These are phyloP conservation scores for Pseudozyma hubeiensis DNA, from an alignment of 1,284 basidiomycete species.

Conservation along the genomic window DNA sequence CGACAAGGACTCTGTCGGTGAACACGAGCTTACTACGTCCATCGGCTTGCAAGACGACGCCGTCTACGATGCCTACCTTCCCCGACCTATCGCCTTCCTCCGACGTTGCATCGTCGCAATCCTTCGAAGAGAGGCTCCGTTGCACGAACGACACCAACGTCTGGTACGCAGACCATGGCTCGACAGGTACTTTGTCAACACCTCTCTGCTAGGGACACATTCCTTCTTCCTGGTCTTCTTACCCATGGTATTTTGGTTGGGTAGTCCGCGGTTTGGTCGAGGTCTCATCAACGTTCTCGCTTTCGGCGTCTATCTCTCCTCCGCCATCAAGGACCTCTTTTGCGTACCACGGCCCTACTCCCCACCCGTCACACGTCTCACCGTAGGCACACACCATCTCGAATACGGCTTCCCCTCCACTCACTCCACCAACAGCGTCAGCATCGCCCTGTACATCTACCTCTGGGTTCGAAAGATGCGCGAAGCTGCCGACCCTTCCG, in stretches of 20 bases:
- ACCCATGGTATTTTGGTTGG: conserved; percentile 89
- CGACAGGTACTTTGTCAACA: conserved; percentile 90
- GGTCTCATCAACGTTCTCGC: conserved; percentile 75
- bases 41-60: conserved; percentile 54
- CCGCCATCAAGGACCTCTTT: conserved; percentile 86
- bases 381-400: conserved; percentile 70
- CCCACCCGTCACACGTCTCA: conserved; percentile 86
- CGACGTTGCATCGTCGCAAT: conserved; percentile 42
- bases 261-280: conserved; percentile 77
- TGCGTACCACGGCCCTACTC: conserved; percentile 91
- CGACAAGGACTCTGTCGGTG: conserved; percentile 26
- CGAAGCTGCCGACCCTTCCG: neutral
- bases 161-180: conserved; percentile 72
- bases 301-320: conserved; percentile 84
- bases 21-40: conserved; percentile 48
- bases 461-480: conserved; percentile 48
- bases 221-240: conserved; percentile 93
- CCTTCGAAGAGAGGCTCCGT: conserved; percentile 38
- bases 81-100: conserved; percentile 43
- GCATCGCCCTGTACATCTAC: conserved; percentile 75
- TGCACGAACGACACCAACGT: conserved; percentile 51
- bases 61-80: conserved; percentile 58
- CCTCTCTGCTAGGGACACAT: conserved; percentile 82
- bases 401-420: conserved; percentile 94
- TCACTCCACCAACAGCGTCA: conserved; percentile 90